Conservation (phyloP, 192 early-diverging fungal genomes). For the Coemansia sp. region DNA sequence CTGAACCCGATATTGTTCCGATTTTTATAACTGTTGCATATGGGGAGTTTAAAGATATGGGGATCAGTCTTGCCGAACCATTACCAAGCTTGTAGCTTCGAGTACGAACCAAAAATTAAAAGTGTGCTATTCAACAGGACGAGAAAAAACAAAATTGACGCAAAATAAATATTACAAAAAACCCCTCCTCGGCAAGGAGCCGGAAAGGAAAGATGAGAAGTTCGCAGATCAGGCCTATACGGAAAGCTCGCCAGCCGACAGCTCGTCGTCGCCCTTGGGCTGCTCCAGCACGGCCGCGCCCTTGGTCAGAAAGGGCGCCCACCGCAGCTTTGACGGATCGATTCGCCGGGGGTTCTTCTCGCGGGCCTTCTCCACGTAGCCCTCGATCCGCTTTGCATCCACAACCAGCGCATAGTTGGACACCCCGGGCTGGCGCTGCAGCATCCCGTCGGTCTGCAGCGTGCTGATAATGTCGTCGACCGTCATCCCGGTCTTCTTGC, state of each 20-base stretch:
- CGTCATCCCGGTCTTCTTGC: slow-evolving; percentile 67
- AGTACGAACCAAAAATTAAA: no score
- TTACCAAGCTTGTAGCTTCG: no score
- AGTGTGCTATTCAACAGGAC: no score
- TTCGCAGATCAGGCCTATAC: neutral
- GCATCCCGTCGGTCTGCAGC: slow-evolving; percentile 56
- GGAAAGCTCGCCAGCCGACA: neutral
- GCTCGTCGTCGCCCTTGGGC: neutral
- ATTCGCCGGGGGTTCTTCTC: slow-evolving; percentile 56
- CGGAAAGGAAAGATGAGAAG: neutral
- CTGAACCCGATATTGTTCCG: no score
- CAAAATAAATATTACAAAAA: no score
- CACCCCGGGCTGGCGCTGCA: slow-evolving; percentile 18
- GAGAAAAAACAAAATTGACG: no score
- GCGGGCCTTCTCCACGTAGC: slow-evolving; percentile 46
- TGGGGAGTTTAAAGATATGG: no score
- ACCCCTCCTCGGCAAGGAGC: neutral
- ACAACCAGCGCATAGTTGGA: slow-evolving; percentile 52
- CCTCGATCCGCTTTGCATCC: slow-evolving; percentile 43
- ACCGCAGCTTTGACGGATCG: slow-evolving; percentile 58
- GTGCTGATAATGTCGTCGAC: slow-evolving; percentile 79
- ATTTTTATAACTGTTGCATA: no score
- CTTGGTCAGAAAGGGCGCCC: slow-evolving; percentile 66
- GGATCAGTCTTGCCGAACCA: no score
- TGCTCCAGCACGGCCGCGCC: neutral